These are phyloP conservation scores for Phialocephala sp. DNA, from an alignment of 2,329 filamentous ascomycete species.

Conservation along the genomic window DNA sequence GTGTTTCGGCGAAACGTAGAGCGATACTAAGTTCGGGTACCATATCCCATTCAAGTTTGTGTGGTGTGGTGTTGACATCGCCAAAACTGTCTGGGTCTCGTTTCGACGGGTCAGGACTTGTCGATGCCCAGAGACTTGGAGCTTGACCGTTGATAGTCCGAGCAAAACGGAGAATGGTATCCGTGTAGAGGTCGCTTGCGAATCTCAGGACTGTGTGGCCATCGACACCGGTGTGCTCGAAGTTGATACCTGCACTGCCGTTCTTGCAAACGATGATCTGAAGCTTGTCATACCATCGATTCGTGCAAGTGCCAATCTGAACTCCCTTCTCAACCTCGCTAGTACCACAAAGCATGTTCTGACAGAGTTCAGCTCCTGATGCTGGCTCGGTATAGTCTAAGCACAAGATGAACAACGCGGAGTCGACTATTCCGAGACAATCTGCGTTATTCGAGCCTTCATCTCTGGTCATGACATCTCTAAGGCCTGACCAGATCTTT, in stretches of 20 bases:
- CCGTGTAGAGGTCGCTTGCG: slow-evolving; percentile 94
- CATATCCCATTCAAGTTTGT: slow-evolving; percentile 99
- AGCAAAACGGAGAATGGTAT: slow-evolving; percentile 95
- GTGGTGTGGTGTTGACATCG: slow-evolving; percentile 89
- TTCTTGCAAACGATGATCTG: slow-evolving; percentile 99
- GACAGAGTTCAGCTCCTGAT: slow-evolving; percentile 84
- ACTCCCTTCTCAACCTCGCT: slow-evolving; percentile 91
- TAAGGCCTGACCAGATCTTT: slow-evolving; percentile 91
- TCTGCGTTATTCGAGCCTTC: slow-evolving; percentile 93
- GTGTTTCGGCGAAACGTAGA: slow-evolving; percentile 91
- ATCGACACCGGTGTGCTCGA: slow-evolving; percentile 97
- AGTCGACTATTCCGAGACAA: slow-evolving; percentile 93
- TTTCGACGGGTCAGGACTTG: slow-evolving; percentile 90
- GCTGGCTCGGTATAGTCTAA: slow-evolving; percentile 89
- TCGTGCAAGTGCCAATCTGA: slow-evolving; percentile 96
- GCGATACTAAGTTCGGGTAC: slow-evolving; percentile 88
- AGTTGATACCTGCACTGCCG: slow-evolving; percentile 97
- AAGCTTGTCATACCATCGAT: slow-evolving; percentile 98
- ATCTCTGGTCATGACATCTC: slow-evolving; percentile 86
- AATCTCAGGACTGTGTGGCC: slow-evolving; percentile 97
- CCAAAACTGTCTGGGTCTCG: slow-evolving; percentile 90
- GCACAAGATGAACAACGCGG: slow-evolving; percentile 89
- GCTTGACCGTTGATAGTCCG: slow-evolving; percentile 94
- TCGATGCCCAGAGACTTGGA: slow-evolving; percentile 88
- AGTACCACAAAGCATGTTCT: slow-evolving; percentile 97